These are phyloP conservation scores for Lavandula angustifolia DNA, from an alignment of 257 asterid genomes.

Conservation along the genomic window DNA sequence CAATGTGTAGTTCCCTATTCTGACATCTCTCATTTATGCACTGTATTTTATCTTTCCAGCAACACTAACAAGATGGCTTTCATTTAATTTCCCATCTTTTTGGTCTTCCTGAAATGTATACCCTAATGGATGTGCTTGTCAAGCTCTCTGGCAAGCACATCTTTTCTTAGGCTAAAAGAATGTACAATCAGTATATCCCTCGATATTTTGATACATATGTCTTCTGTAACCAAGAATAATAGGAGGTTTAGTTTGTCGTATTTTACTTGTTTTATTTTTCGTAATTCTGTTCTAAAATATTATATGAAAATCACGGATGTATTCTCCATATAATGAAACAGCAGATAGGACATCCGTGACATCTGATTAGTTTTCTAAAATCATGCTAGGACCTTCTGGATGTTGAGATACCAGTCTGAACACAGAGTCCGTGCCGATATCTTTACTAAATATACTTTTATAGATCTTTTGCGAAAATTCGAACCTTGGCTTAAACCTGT, in stretches of 20 bases:
- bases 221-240: neutral
- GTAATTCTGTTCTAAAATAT: slow-evolving; percentile 7
- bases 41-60: neutral
- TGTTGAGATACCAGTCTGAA: slow-evolving; percentile 22
- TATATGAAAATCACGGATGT: neutral
- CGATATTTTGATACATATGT: neutral
- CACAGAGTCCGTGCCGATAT: neutral
- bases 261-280: neutral
- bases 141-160: neutral
- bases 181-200: neutral
- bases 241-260: slow-evolving; percentile 2
- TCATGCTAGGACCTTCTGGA: slow-evolving; percentile 11
- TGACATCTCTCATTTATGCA: neutral
- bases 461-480: slow-evolving; percentile 8
- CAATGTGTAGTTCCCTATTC: slow-evolving; percentile 1
- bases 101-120: neutral
- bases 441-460: neutral
- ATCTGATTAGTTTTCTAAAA: neutral
- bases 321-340: slow-evolving; percentile 4
- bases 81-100: neutral
- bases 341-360: neutral
- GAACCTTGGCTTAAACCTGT: slow-evolving; percentile 1
- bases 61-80: too few relatives aligned
- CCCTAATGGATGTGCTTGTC: slow-evolving; percentile 4
- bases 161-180: neutral